Conservation (phyloP, 257 asterid species). For the Verbena officinalis region DNA sequence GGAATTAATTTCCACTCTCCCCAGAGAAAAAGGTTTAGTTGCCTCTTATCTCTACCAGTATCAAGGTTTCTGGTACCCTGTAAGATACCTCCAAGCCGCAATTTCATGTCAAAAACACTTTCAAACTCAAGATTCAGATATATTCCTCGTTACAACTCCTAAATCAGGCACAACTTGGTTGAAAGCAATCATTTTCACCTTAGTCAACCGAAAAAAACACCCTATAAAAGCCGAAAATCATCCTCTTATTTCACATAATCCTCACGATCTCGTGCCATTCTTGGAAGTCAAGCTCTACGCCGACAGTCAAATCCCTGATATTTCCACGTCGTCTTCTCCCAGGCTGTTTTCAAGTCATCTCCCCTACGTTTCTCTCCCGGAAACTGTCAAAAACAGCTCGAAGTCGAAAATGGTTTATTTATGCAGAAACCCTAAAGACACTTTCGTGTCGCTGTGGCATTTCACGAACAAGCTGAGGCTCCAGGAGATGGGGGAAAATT, state of each 20-base stretch:
- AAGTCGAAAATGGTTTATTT: slow-evolving; percentile 40
- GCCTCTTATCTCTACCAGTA: slow-evolving; percentile 28
- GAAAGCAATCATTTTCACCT: slow-evolving; percentile 29
- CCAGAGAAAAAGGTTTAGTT: slow-evolving; percentile 37
- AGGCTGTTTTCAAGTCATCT: slow-evolving; percentile 40
- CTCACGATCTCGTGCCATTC: slow-evolving; percentile 15
- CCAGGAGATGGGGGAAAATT: slow-evolving; percentile 19
- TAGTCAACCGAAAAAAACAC: slow-evolving; percentile 21
- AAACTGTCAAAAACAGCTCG: slow-evolving; percentile 3
- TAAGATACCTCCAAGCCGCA: slow-evolving; percentile 28
- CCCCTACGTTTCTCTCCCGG: slow-evolving; percentile 29
- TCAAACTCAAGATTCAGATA: slow-evolving; percentile 28
- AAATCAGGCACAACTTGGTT: slow-evolving; percentile 40
- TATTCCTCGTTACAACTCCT: slow-evolving; percentile 33
- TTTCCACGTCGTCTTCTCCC: slow-evolving; percentile 17
- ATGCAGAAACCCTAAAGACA: slow-evolving; percentile 44
- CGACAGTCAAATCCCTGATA: slow-evolving; percentile 29
- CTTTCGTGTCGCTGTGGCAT: slow-evolving; percentile 45
- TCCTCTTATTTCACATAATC: not conserved
- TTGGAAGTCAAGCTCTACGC: slow-evolving; percentile 27
- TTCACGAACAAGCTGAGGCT: slow-evolving; percentile 35
- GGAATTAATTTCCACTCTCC: slow-evolving; percentile 34
- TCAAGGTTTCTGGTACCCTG: slow-evolving; percentile 42
- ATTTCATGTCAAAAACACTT: slow-evolving; percentile 30
- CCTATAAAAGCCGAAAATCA: not conserved